A percentile compares a stretch with the other conserved stretches of the same genome.
Evolutionary conservation across 352 stramenopile genomes (phyloP).

Genomic region (Ophiocytium majus): DNA sequence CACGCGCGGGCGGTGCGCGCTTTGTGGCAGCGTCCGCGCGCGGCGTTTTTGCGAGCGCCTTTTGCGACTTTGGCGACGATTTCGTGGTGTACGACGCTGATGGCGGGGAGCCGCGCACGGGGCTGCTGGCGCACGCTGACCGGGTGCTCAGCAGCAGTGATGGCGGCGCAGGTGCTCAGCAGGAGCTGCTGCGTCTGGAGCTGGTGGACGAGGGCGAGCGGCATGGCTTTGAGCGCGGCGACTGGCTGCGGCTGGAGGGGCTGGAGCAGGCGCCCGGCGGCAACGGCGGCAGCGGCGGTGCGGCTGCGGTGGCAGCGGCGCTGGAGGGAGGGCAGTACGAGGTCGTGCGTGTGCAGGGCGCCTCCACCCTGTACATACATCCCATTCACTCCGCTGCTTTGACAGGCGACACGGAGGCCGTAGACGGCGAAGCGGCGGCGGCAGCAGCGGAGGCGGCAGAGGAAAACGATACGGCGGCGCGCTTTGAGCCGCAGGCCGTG

Average conservation of each 20-base stretch:
- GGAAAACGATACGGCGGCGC: slow-evolving; percentile 10
- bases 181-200: no score
- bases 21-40: slow-evolving; percentile 78
- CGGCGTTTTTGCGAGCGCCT: slow-evolving; percentile 79
- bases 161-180: no score
- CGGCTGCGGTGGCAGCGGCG: not conserved
- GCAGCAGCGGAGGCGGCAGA: slow-evolving; percentile 4
- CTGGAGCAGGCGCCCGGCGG: not conserved
- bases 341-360: not conserved
- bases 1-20: slow-evolving; percentile 24
- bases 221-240: slow-evolving; percentile 39
- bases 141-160: not conserved
- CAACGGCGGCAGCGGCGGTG: not conserved
- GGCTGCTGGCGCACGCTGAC: slow-evolving; percentile 10
- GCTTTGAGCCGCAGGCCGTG: not conserved
- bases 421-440: not conserved
- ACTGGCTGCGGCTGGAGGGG: slow-evolving; percentile 16
- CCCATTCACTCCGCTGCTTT: not conserved
- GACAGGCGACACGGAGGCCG: not conserved
- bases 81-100: slow-evolving; percentile 79
- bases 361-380: not conserved
- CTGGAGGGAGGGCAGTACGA: not conserved
- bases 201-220: slow-evolving; percentile 39
- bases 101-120: slow-evolving; percentile 68
- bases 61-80: slow-evolving; percentile 83